A percentile compares a stretch with the other conserved stretches of the same genome.
These are phyloP conservation scores for Ophiocordyceps australis DNA, from an alignment of 2,329 filamentous ascomycete genomes.

Conservation along the genomic window DNA sequence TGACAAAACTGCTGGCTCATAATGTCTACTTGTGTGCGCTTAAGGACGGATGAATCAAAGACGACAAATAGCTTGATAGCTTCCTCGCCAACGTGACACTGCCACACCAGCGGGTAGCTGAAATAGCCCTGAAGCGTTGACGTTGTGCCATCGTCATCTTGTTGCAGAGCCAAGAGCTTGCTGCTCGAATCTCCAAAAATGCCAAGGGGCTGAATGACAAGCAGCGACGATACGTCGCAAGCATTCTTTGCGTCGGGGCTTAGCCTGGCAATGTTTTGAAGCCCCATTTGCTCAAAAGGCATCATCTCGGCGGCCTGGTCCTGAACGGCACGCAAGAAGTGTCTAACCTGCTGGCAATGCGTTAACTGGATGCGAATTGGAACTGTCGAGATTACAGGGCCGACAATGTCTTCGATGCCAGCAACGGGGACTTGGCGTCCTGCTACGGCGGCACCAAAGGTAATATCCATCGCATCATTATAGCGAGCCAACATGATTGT, in stretches of 20 bases:
- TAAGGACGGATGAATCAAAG: not conserved
- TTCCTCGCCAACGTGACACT: not conserved
- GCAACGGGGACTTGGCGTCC: constrained; percentile 8
- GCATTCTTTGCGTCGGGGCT: not conserved
- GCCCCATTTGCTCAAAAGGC: constrained; percentile 5
- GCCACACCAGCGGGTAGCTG: not conserved
- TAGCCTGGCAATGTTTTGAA: constrained; percentile 3
- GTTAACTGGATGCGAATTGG: constrained; percentile 3
- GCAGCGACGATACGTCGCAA: constrained; percentile 1
- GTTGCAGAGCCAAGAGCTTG: not conserved
- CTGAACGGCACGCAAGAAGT: constrained; percentile 5
- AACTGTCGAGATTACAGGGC: constrained; percentile 6
- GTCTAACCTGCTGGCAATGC: constrained; percentile 1
- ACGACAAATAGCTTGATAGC: not conserved
- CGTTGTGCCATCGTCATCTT: not conserved
- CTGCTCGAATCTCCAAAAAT: not conserved
- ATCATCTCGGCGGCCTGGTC: constrained; percentile 5
- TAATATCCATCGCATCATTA: constrained; percentile 5
- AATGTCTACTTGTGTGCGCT: not conserved
- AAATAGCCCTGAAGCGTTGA: not conserved
- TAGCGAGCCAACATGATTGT: constrained; percentile 6
- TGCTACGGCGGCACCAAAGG: constrained; percentile 8
- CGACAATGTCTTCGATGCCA: constrained; percentile 7
- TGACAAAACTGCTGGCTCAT: not conserved
- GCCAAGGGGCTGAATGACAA: not conserved